A percentile compares a stretch with the other conserved stretches of the same genome.
Conservation (phyloP, 345 rosid genomes). For the Noccaea caerulescens region DNA sequence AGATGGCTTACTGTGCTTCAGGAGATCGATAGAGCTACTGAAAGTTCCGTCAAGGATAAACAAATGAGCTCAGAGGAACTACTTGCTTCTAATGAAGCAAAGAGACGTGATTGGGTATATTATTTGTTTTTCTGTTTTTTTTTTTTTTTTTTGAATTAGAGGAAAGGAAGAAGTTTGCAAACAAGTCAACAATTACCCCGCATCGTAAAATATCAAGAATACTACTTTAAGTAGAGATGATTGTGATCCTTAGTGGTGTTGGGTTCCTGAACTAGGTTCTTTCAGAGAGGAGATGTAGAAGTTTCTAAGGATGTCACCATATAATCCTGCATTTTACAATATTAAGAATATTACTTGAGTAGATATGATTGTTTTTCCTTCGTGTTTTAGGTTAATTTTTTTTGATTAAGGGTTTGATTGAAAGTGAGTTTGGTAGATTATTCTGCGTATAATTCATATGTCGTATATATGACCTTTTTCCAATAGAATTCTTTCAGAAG, state of each 20-base stretch:
- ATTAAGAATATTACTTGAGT: background rate
- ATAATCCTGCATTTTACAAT: constrained; percentile 12
- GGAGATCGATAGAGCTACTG: constrained; percentile 58
- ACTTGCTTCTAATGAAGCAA: constrained; percentile 56
- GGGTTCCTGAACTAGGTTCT: background rate
- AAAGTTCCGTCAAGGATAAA: constrained; percentile 51
- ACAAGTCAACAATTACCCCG: background rate
- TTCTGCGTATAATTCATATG: constrained; percentile 13
- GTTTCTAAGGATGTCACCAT: constrained; percentile 15
- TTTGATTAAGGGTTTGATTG: background rate
- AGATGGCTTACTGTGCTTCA: constrained; percentile 85
- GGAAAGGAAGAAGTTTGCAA: constrained; percentile 12
- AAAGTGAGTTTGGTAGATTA: constrained; percentile 1
- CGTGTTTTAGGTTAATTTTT: background rate
- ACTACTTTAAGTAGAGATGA: constrained; percentile 5
- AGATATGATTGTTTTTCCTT: constrained; percentile 5
- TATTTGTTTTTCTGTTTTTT: background rate
- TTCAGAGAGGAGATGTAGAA: background rate
- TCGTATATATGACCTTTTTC: background rate
- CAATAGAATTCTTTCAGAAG: constrained; percentile 19
- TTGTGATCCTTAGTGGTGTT: constrained; percentile 14
- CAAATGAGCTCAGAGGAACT: constrained; percentile 49
- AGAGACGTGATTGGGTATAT: constrained; percentile 61
- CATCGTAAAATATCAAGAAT: background rate
- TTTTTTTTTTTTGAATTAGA: background rate